Conservation (phyloP, 2,329 filamentous ascomycete species). For the Fusarium keratoplasticum region DNA sequence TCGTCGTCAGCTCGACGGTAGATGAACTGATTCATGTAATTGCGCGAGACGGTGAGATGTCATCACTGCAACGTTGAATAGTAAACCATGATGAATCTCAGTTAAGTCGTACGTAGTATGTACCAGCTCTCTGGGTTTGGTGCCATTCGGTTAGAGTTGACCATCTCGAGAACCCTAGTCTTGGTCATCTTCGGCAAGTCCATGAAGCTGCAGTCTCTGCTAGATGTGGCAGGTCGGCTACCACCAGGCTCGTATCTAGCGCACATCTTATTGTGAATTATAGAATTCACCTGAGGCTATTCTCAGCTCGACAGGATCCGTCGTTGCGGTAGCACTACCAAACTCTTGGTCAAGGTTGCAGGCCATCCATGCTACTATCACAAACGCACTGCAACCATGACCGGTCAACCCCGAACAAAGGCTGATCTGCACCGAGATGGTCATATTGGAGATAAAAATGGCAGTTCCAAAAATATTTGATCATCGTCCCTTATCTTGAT, state of each 20-base stretch:
- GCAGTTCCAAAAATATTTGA: constrained; percentile 34
- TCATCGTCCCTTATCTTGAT: constrained; percentile 20
- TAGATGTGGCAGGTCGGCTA: neutral
- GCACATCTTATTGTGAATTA: constrained; percentile 2
- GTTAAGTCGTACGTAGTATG: neutral
- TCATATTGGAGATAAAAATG: constrained; percentile 28
- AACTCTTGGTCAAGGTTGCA: constrained; percentile 13
- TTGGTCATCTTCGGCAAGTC: neutral
- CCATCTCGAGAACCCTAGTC: neutral
- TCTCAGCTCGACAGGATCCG: neutral
- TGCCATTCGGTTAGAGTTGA: neutral
- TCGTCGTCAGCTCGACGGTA: neutral
- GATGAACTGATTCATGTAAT: neutral
- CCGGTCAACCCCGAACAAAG: constrained; percentile 1
- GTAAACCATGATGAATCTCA: neutral
- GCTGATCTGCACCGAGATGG: constrained; percentile 16
- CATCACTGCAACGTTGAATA: neutral
- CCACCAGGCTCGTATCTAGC: neutral
- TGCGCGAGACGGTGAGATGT: neutral
- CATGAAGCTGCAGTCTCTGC: neutral
- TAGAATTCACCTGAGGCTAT: constrained; percentile 1
- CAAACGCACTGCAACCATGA: constrained; percentile 4
- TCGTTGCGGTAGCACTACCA: constrained; percentile 4
- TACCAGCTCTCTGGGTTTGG: neutral
- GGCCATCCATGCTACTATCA: constrained; percentile 11